Evolutionary conservation across 768 basidiomycete genomes (phyloP).

Genomic region (Suillus tomentosus): DNA sequence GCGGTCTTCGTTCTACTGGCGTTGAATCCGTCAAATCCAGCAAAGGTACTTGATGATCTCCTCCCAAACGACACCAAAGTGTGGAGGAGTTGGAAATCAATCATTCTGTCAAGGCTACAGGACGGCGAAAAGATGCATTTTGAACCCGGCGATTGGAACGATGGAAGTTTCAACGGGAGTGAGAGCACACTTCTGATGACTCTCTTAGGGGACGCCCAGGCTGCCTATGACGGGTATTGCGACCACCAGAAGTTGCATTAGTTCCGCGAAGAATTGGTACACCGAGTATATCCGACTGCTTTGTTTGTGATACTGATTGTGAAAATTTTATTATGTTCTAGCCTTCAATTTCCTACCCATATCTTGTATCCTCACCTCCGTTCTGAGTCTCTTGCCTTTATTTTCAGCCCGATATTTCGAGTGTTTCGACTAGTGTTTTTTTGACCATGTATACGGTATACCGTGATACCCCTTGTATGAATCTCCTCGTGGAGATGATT

Average conservation of each 20-base stretch:
- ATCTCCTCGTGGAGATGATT: not conserved
- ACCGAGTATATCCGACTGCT: not conserved
- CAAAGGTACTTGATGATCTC: slow-evolving; percentile 23
- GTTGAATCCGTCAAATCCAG: slow-evolving; percentile 23
- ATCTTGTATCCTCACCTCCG: not conserved
- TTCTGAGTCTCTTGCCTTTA: not conserved
- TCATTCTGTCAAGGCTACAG: slow-evolving; percentile 20
- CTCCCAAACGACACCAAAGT: slow-evolving; percentile 33
- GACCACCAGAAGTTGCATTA: not conserved
- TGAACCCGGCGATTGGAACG: slow-evolving; percentile 23
- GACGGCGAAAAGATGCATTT: slow-evolving; percentile 28
- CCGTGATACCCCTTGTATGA: not conserved
- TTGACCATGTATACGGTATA: not conserved
- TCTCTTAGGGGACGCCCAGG: slow-evolving; percentile 25
- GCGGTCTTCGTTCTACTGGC: slow-evolving; percentile 28
- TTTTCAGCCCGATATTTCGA: not conserved
- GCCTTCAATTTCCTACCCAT: not conserved
- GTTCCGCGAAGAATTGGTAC: not conserved
- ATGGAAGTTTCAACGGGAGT: slow-evolving; percentile 16
- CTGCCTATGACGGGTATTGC: slow-evolving; percentile 30
- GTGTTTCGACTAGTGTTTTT: not conserved
- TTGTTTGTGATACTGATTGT: not conserved
- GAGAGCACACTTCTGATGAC: slow-evolving; percentile 26
- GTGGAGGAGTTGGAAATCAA: slow-evolving; percentile 30
- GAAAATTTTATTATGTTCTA: not conserved